phyloP scores from a whole-genome alignment of 306 rosid species.

The Dryas alaskensis region DNA sequence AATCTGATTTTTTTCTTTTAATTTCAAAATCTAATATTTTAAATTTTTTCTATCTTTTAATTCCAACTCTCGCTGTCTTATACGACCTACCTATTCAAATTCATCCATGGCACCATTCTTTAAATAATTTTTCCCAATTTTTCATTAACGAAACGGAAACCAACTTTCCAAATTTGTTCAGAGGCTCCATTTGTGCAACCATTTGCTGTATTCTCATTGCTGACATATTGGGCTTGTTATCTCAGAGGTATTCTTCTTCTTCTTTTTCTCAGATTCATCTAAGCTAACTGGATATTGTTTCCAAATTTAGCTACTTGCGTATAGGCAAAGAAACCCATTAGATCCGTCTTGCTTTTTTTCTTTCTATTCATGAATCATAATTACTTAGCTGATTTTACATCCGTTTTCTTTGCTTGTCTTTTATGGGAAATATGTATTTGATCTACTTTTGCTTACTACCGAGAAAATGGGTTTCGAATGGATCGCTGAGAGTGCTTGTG shows the following conservation, averaged over 20 bases:
- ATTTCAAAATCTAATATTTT: no score
- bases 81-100: no score
- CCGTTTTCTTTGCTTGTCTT: not conserved
- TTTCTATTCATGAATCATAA: not conserved
- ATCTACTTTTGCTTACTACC: not conserved
- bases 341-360: not conserved
- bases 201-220: not conserved
- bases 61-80: not conserved
- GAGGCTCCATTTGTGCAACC: not conserved
- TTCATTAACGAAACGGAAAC: not conserved
- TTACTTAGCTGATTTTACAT: not conserved
- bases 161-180: not conserved
- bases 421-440: not conserved
- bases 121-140: not conserved
- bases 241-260: conserved; percentile 1
- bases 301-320: not conserved
- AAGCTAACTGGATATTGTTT: not conserved
- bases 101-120: not conserved
- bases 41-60: not conserved
- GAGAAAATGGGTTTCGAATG: not conserved
- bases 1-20: no score
- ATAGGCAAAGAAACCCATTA: not conserved
- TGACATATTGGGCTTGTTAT: not conserved
- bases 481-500: not conserved
- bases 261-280: not conserved